Base-by-base conservation (phyloP, 2,329 filamentous ascomycete genomes). In the Pseudogymnoascus sp. region DNA sequence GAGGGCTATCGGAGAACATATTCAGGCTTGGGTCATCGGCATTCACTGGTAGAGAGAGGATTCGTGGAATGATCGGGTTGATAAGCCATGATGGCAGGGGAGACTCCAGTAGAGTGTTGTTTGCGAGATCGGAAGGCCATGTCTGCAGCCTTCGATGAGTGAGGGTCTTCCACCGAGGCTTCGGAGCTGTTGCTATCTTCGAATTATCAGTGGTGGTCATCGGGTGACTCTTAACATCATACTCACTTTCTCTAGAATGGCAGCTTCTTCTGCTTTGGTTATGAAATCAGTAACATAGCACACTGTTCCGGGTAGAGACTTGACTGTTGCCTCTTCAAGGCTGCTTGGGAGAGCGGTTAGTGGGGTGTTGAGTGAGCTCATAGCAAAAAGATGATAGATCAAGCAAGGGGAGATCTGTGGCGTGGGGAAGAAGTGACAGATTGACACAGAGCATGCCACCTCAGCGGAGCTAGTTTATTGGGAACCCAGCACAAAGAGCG, bases 251-350 rank as follows among this genome's bases (percentile, higher is more conserved):
- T 85, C 77, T 59, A 96, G 77, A 7, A 97, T 83, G 7, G 77
- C 71, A 33, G 78, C 74, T 77, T 96, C 91, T 75, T 97, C 92
- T 50, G 87, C 83, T 63, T 79, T 75, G 4, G 83, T 88, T 73
- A 97, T 88, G 77, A 97, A 97, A 73, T 93, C 80, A 7, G 91
- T 82, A 64, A 97, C 88, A 77, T 97, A 97, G 78, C 88, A 96
- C 62, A 91, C 89, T 35, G 82, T 78, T 1, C 81, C 73, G 4
- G 89, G 88, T 1, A 92, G 78, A 33, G 70, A 70, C 7, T 74
- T 66, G 65, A 93, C 82, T 67, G 76, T 78, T 62, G 75, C 78
- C 36, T 79, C 73, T 59, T 85, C 79, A 26, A 87, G 79, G 47
- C 74, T 79, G 38, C 74, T 65, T 17, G 83, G 82, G 53, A 84